Base-by-base conservation (phyloP, 352 stramenopile genomes). In the Saprolegnia diclina region DNA sequence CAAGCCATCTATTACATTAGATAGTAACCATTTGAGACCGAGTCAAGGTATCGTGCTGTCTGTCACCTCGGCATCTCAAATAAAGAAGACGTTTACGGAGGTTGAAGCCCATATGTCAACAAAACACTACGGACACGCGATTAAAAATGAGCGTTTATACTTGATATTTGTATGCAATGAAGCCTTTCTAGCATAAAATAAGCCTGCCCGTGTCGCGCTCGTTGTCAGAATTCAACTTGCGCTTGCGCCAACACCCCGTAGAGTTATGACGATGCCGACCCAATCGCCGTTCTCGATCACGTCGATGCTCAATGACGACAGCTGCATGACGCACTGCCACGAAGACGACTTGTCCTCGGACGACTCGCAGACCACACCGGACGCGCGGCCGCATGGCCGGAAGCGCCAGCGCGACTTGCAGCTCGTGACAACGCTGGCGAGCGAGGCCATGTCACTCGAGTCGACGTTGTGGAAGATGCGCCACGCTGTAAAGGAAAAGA, bases 381-480 rank as follows among this genome's bases (percentile, higher is more conserved):
- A 14, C 1, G 11, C 11, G 35, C 52, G 35, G 16, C 52, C 52
- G 24, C 52, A 59, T 59, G 52, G 52, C 24, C 52, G 52, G 11
- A 59, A 59, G 35, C 52, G 52, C 24, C 52, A 59, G 35, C 52
- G 52, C 24, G 52, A 59, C 35, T 24, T 59, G n/a, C 52, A 59
- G 35, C 24, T 59, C 19, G 52, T 59, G 52, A 26, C 52, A 9
- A 26, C 24, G 24, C 35, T 59, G 3, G 52, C 52, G 35, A 59
- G 13, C 13, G 52, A 59, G 11, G 52, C 35, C 3, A 59, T 26
- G 13, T 13, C 24, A 10, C 35, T 59, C 11, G 52, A 59, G 9
- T 4, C 24, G 11, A 59, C 24, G 35, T 9, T 59, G 11, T 59
- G 52, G 52, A n/a, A 16, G 24, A 59, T 59, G 52, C 24, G 35